Evolutionary conservation across 192 early-diverging fungal genomes (phyloP).

Genomic region (Pecoramyces ruminantium): DNA sequence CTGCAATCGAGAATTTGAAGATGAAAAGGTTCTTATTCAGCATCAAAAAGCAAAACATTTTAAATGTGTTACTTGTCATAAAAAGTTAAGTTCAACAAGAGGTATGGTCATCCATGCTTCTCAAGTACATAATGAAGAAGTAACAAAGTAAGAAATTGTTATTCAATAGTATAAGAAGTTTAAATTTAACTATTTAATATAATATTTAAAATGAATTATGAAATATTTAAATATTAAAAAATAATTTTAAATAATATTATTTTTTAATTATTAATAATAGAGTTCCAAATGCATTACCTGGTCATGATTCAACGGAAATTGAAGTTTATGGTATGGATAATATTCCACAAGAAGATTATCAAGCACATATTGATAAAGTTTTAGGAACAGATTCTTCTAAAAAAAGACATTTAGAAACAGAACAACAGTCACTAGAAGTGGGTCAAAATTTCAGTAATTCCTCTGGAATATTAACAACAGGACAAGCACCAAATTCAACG

Average conservation of each 20-base stretch:
- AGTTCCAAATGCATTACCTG: slow-evolving; percentile 69
- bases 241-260: neutral
- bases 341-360: slow-evolving; percentile 63
- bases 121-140: slow-evolving; percentile 85
- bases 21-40: slow-evolving; percentile 79
- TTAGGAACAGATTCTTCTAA: slow-evolving; percentile 3
- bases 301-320: slow-evolving; percentile 68
- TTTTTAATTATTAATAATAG: slow-evolving; percentile 14
- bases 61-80: slow-evolving; percentile 71
- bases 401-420: slow-evolving; percentile 1
- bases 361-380: slow-evolving; percentile 33
- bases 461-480: neutral
- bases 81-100: slow-evolving; percentile 71
- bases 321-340: slow-evolving; percentile 94
- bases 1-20: slow-evolving; percentile 89
- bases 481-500: neutral
- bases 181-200: too few species aligned
- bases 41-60: slow-evolving; percentile 92
- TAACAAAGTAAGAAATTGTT: slow-evolving; percentile 33
- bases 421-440: neutral
- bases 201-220: too few species aligned
- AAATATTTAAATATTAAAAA: neutral
- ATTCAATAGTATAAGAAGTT: too few species aligned
- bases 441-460: neutral
- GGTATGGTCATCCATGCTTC: slow-evolving; percentile 78